phyloP scores from a whole-genome alignment of 2,329 filamentous ascomycete genomes.

The Tolypocladium amazonense region DNA sequence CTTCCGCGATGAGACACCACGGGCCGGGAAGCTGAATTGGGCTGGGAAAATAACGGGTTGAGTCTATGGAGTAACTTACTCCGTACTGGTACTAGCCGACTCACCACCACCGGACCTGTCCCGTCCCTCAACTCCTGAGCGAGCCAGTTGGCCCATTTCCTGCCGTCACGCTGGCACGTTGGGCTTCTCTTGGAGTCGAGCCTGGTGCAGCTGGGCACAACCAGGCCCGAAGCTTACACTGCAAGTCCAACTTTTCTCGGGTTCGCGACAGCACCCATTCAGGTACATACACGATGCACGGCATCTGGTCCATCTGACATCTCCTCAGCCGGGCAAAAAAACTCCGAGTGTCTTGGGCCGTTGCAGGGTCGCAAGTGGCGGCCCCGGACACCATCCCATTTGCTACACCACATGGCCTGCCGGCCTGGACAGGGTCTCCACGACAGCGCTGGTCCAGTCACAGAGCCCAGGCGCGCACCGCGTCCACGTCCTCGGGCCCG shows the following conservation, averaged over 20 bases:
- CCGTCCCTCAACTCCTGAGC: neutral
- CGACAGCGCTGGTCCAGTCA: neutral
- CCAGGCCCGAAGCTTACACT: neutral
- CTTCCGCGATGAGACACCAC: neutral
- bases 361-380: neutral
- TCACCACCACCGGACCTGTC: neutral
- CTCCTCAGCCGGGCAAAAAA: neutral
- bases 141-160: neutral
- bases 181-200: neutral
- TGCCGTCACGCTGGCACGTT: neutral
- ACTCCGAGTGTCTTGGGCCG: neutral
- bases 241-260: neutral
- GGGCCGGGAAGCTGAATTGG: neutral
- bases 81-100: neutral
- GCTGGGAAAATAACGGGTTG: neutral
- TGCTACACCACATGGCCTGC: conserved; percentile 1
- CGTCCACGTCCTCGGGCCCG: conserved; percentile 5
- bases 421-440: neutral
- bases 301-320: neutral
- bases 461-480: neutral
- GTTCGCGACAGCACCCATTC: neutral
- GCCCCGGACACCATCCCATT: neutral
- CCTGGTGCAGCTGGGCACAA: neutral
- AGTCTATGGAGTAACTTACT: no score
- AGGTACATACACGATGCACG: neutral